Percentiles rank a stretch among this genome's conserved stretches.
These are phyloP conservation scores for Steccherinum ochraceum DNA, from an alignment of 768 basidiomycete genomes.

Conservation along the genomic window DNA sequence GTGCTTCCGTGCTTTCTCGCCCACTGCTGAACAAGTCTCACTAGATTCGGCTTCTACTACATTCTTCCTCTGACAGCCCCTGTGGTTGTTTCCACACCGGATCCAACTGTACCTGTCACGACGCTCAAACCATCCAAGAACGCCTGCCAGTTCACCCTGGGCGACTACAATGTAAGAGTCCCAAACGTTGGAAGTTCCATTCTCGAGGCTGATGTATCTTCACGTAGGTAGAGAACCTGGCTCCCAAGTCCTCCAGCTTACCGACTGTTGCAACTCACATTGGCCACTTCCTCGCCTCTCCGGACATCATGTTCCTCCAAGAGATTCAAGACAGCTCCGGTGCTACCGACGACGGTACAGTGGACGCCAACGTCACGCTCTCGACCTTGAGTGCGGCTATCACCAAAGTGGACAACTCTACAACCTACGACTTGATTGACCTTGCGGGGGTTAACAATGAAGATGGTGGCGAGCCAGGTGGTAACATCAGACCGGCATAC, in stretches of 20 bases:
- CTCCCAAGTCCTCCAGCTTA: constrained; percentile 12
- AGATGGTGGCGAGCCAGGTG: constrained; percentile 58
- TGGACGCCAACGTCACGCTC: constrained; percentile 46
- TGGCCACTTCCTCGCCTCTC: constrained; percentile 40
- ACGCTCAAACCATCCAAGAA: constrained; percentile 26
- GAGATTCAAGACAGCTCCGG: constrained; percentile 63
- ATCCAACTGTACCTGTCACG: constrained; percentile 31
- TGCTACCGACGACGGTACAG: constrained; percentile 42
- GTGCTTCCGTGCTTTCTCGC: not conserved
- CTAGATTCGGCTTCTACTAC: constrained; percentile 43
- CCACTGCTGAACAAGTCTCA: not conserved
- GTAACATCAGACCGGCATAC: constrained; percentile 56
- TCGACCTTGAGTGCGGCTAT: constrained; percentile 42
- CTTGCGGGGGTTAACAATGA: constrained; percentile 43
- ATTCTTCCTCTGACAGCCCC: constrained; percentile 53
- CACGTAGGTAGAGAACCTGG: constrained; percentile 19
- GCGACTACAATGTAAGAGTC: constrained; percentile 49
- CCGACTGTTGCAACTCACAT: constrained; percentile 44
- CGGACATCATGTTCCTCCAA: constrained; percentile 57
- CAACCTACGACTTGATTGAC: constrained; percentile 41
- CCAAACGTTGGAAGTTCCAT: not conserved
- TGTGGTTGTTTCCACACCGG: constrained; percentile 35
- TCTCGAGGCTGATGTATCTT: not conserved
- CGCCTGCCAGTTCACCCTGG: constrained; percentile 43
- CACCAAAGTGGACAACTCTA: constrained; percentile 20